Base-by-base conservation (phyloP, 805 yeast species). In the Citeromyces nyonsensis region DNA sequence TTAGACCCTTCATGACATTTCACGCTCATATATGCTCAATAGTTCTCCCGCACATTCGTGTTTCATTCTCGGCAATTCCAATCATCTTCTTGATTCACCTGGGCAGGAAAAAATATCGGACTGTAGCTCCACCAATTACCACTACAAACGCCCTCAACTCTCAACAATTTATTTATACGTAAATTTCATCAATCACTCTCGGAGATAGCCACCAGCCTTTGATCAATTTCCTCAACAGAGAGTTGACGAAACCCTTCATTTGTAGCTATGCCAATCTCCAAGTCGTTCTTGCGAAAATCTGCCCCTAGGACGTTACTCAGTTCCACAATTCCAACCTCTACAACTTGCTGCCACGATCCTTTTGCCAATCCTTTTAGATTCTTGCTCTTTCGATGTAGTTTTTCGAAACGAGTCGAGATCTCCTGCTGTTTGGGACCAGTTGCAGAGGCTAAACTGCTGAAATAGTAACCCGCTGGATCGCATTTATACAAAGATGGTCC, bases 391-490 rank as follows among this genome's bases (percentile, higher is more conserved):
- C 91, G 91, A 56, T 75, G 80, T 49, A 78, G 80, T 63, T 88
- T 88, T 52, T 91, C 96, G 47, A 91, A 66, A 42, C 78, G 74
- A 30, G 94, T 84, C 38, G 77, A 74, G 29, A 94, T 83, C 57
- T 91, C 97, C 54, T 86, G 96, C 60, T 86, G 96, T 57, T 88
- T 91, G 34, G 96, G 96, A 3, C 98, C 98, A 3, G 95, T 81
- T 7, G 96, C 75, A 22, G 85, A 77, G 3, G 97, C 97, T 57
- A 79, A 79, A 40, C 81, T 82, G 20, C 94, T 91, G 35, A 82
- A 76, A 51, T 63, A 91, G 57, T 88, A 88, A 6, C 98, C 98
- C 3, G 98, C 97, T 11, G 98, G 98, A 56, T 91, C 98, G 42
- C 91, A 76, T 61, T 88, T 91, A 62, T 70, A 85, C 38, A 91